A percentile compares a stretch with the other conserved stretches of the same genome.
Conservation (phyloP, 106 monocot genomes). For the Dendrobium nobile region DNA sequence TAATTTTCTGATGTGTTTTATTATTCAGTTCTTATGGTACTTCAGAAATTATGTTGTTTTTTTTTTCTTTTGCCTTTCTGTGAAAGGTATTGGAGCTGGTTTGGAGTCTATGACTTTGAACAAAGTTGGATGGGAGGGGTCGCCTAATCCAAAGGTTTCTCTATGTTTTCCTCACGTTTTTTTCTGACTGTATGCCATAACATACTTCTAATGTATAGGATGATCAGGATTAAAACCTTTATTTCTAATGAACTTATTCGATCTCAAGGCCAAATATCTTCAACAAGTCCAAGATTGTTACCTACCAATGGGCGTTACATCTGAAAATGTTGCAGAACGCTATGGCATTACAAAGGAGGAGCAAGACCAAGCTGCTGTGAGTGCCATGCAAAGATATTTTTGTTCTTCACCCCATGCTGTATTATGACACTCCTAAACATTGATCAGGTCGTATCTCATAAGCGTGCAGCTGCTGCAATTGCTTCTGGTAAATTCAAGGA, state of each 20-base stretch:
- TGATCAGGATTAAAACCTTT: not conserved
- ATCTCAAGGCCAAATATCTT: conserved; percentile 36
- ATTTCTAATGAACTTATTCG: not conserved
- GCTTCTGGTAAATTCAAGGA: conserved; percentile 79
- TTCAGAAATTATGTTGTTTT: not conserved
- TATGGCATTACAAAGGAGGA: conserved; percentile 74
- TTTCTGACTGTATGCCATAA: not conserved
- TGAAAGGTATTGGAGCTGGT: conserved; percentile 61
- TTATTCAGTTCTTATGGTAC: not conserved
- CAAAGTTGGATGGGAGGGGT: conserved; percentile 22
- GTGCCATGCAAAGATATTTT: conserved; percentile 6
- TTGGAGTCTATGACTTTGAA: conserved; percentile 61
- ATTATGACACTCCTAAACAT: conserved; percentile 6
- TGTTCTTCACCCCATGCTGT: not conserved
- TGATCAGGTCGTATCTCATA: conserved; percentile 80
- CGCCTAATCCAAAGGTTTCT: conserved; percentile 54
- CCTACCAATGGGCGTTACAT: conserved; percentile 85
- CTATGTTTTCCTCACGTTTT: not conserved
- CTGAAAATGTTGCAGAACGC: conserved; percentile 79
- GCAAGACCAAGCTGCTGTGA: conserved; percentile 81
- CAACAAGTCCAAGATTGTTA: conserved; percentile 71
- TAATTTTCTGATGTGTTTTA: not conserved
- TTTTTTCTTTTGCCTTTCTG: not conserved
- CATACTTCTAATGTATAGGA: not conserved
- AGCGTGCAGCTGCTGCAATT: conserved; percentile 59